Base-by-base conservation (phyloP, 192 early-diverging fungal species). In the Linnemannia hyalina region DNA sequence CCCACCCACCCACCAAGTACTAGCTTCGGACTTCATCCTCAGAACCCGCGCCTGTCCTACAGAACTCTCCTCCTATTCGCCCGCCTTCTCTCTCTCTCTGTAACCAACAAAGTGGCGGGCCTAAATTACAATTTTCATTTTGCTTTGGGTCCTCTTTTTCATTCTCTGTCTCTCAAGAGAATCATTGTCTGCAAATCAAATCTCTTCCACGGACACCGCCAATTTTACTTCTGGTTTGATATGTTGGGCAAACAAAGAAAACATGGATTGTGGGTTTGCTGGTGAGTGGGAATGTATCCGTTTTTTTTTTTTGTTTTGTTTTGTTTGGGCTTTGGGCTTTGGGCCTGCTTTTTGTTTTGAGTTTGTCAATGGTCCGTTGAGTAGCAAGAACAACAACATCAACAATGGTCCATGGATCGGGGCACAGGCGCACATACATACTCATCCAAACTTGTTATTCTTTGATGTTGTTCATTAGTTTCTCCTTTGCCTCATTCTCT, bases 121-220 rank as follows among this genome's bases (percentile, higher is more conserved):
- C 44, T 8, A 73, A 29, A 26, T 42, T 42, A 42, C 42, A 38
- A 72, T 42, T 73, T 73, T 41, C 13, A 13, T 26, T 73, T 73
- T n/a, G 46, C 42, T 72, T 40, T 68, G 22, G 18, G n/a, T 72
- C 42, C 44, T 46, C 1, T 6, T 47, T 49, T 3, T 73, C 11
- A 49, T 11, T 69, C 23, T 70, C 40, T 70, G 0, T 70, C 40
- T 70, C 22, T 15, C 9, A 46, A 6, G 49, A 52, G 49, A 6
- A 16, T 3, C 4, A 52, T 26, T 29, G 29, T 55, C 77, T 70
- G 55, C 78, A 46, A 80, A 80, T 73, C 78, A 80, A n/a, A 73
- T 35, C 32, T 23, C 23, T n/a, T 54, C 78, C 78, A 80, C 78
- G 78, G 78, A 73, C 52, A 80, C 78, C 29, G 46, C 26, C 44